Conservation (phyloP, 2,329 filamentous ascomycete species). For the Pyricularia pennisetigena region DNA sequence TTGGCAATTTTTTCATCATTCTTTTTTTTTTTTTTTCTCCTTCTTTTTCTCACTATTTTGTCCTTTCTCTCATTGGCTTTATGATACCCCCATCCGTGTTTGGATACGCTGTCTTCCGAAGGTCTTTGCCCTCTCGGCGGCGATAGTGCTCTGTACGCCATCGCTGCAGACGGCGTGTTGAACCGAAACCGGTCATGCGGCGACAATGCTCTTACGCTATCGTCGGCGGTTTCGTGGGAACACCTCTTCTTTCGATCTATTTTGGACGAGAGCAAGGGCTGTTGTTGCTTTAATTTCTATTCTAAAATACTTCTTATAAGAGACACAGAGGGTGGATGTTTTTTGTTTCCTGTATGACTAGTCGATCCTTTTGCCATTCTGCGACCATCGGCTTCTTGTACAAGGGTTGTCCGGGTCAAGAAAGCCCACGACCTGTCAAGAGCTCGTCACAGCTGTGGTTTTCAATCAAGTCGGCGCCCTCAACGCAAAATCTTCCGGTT, state of each 20-base stretch:
- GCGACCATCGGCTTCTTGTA: no score
- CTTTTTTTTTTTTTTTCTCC: constrained; percentile 13
- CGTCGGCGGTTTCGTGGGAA: constrained; percentile 37
- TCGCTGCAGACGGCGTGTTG: constrained; percentile 42
- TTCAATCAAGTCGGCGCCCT: no score
- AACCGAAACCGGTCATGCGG: constrained; percentile 29
- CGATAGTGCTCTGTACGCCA: constrained; percentile 46
- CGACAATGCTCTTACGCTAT: constrained; percentile 48
- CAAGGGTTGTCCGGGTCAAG: no score
- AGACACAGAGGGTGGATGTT: not conserved
- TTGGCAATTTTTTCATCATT: constrained; percentile 7
- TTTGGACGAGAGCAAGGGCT: constrained; percentile 1
- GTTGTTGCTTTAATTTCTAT: not conserved
- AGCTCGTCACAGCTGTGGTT: no score
- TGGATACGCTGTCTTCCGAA: constrained; percentile 35
- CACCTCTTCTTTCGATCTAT: constrained; percentile 1
- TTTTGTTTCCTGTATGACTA: no score
- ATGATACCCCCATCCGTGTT: constrained; percentile 48
- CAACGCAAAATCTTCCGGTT: no score
- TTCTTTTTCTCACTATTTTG: constrained; percentile 9
- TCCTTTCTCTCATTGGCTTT: constrained; percentile 20
- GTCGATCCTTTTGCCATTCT: no score
- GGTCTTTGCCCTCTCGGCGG: constrained; percentile 30
- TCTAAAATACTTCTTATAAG: not conserved
- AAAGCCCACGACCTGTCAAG: no score